Conservation (phyloP, 345 rosid species). For the Ricinus communis region DNA sequence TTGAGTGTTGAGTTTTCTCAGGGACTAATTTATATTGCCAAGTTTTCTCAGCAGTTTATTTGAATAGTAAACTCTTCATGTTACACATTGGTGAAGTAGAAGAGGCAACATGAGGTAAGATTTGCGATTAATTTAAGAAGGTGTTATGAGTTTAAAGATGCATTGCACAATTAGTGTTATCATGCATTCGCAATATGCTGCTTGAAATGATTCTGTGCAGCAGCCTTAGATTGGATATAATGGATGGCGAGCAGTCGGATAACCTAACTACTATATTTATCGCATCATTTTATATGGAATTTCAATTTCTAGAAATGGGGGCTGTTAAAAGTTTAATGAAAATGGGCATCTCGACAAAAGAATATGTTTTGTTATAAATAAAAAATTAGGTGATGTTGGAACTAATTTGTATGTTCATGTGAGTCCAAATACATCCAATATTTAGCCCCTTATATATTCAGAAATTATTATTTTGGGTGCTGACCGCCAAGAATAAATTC, state of each 20-base stretch:
- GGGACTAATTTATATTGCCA: constrained; percentile 2
- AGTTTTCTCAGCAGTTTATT: neutral
- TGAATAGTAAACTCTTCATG: neutral
- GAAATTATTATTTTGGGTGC: too few relatives aligned
- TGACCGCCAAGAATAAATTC: too few relatives aligned
- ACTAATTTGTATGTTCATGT: too few relatives aligned
- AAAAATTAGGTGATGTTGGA: too few relatives aligned
- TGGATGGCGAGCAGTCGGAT: neutral
- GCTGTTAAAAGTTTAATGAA: neutral
- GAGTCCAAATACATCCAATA: too few relatives aligned
- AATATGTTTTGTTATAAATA: too few relatives aligned
- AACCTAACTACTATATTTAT: neutral
- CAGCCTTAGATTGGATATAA: neutral
- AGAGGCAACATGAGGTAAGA: constrained; percentile 14
- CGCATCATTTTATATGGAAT: neutral
- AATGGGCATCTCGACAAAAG: neutral
- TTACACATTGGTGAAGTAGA: constrained; percentile 18
- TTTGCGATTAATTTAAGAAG: neutral
- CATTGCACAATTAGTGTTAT: neutral
- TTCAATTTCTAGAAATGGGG: neutral
- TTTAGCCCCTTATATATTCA: too few relatives aligned
- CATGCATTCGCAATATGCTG: neutral
- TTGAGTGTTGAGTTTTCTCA: neutral
- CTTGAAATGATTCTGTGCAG: neutral
- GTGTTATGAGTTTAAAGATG: neutral